Percentiles rank a stretch among this genome's conserved stretches.
Conservation (phyloP, 2,329 filamentous ascomycete genomes). For the Ceratocystis colombiana region DNA sequence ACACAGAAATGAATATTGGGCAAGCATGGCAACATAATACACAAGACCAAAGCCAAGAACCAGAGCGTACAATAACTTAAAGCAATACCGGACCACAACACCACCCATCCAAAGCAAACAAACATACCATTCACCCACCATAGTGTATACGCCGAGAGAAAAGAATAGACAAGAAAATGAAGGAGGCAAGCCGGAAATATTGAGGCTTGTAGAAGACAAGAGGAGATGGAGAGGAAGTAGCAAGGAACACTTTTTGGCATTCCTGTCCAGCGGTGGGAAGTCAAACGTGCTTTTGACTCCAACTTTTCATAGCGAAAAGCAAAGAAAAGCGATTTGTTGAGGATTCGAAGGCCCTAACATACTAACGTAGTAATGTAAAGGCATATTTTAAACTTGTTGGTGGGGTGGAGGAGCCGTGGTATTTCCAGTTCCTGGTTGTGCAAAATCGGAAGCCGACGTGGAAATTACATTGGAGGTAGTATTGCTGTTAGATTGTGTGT, state of each 20-base stretch:
- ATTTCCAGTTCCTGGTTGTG: not conserved
- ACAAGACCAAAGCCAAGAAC: not conserved
- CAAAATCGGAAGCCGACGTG: not conserved
- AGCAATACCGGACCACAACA: slow-evolving; percentile 1
- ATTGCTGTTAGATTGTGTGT: not conserved
- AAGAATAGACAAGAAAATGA: not conserved
- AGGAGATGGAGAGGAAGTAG: not conserved
- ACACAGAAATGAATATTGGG: not conserved
- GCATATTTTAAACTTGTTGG: not conserved
- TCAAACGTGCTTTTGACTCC: not conserved
- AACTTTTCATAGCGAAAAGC: too few relatives aligned
- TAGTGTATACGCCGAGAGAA: slow-evolving; percentile 25
- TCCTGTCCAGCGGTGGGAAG: not conserved
- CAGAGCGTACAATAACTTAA: not conserved
- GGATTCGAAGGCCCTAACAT: too few relatives aligned
- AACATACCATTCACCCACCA: slow-evolving; percentile 10
- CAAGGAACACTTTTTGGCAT: not conserved
- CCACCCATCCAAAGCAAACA: not conserved
- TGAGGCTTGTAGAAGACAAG: not conserved
- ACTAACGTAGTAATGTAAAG: too few relatives aligned
- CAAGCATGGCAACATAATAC: not conserved
- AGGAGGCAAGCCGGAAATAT: not conserved
- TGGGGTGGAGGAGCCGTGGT: not conserved
- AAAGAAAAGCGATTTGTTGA: too few relatives aligned
- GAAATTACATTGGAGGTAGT: not conserved